Evolutionary conservation across 345 rosid genomes (phyloP).

Genomic region (Arabidopsis suecica): DNA sequence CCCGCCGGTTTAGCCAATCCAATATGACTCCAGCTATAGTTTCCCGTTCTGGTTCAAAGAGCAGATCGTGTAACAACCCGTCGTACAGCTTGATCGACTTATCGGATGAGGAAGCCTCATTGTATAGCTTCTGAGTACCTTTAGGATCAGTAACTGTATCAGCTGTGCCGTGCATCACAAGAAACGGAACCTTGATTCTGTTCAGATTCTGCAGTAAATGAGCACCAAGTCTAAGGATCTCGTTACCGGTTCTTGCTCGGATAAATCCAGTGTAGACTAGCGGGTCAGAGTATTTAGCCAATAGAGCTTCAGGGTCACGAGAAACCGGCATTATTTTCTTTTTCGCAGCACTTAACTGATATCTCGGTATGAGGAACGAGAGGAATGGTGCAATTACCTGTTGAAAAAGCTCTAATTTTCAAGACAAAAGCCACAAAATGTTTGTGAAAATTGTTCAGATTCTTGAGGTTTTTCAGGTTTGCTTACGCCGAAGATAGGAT

Average conservation of each 20-base stretch:
- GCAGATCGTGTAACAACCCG: conserved; percentile 85
- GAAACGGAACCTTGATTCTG: conserved; percentile 68
- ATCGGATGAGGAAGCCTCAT: conserved; percentile 71
- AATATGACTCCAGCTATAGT: conserved; percentile 63
- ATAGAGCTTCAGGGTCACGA: conserved; percentile 78
- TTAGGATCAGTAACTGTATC: conserved; percentile 87
- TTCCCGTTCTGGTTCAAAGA: conserved; percentile 81
- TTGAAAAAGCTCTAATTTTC: conserved; percentile 15
- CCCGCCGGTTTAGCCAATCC: conserved; percentile 71
- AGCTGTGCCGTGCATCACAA: conserved; percentile 82
- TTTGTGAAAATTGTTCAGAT: background rate
- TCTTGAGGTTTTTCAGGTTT: conserved; percentile 18
- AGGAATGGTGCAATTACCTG: conserved; percentile 82
- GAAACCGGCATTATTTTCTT: conserved; percentile 77
- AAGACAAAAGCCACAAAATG: background rate
- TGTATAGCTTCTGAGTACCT: conserved; percentile 66
- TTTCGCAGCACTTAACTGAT: conserved; percentile 77
- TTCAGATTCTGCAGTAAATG: conserved; percentile 65
- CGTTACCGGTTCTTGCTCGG: conserved; percentile 83
- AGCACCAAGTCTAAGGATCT: conserved; percentile 71
- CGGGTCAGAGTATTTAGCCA: conserved; percentile 88
- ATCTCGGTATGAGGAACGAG: conserved; percentile 64
- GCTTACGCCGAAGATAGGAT: conserved; percentile 74
- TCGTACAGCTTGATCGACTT: conserved; percentile 72
- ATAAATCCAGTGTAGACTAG: conserved; percentile 83